phyloP scores from a whole-genome alignment of 1,284 basidiomycete genomes.

The Cryptococcus sp. region DNA sequence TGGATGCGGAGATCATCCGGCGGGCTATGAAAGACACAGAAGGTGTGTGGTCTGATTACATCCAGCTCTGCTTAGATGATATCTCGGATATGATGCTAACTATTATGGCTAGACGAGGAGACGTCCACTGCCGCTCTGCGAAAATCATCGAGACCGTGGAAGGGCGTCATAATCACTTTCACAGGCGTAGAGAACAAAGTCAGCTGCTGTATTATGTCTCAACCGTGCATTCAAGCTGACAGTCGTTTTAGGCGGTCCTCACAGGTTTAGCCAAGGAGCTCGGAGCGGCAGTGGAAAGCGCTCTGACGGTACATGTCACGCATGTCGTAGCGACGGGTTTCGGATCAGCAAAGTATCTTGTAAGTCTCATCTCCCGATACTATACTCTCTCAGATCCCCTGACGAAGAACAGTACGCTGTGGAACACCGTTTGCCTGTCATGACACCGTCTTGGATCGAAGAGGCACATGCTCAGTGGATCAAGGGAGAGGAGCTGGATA shows the following conservation, averaged over 20 bases:
- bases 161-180: slow-evolving; percentile 41
- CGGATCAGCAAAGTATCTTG: slow-evolving; percentile 45
- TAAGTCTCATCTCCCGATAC: slow-evolving; percentile 15
- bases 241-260: slow-evolving; percentile 17
- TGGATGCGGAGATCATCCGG: slow-evolving; percentile 32
- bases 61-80: not conserved
- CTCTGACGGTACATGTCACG: slow-evolving; percentile 43
- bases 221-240: not conserved
- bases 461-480: slow-evolving; percentile 37
- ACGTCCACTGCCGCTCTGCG: slow-evolving; percentile 21
- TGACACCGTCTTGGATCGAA: slow-evolving; percentile 42
- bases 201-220: slow-evolving; percentile 4
- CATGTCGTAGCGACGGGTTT: slow-evolving; percentile 42
- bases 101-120: slow-evolving; percentile 31
- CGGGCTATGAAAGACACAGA: slow-evolving; percentile 29
- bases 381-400: not conserved
- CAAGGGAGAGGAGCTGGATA: slow-evolving; percentile 32
- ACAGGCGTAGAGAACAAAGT: slow-evolving; percentile 50
- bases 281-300: slow-evolving; percentile 40
- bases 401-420: slow-evolving; percentile 41
- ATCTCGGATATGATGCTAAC: not conserved
- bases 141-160: slow-evolving; percentile 35
- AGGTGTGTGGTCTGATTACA: slow-evolving; percentile 20
- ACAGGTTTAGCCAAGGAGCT: slow-evolving; percentile 32
- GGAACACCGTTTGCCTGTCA: slow-evolving; percentile 42